A percentile compares a stretch with the other conserved stretches of the same genome.
phyloP scores from a whole-genome alignment of 2,329 filamentous ascomycete genomes.

The Stagonosporopsis tanaceti region DNA sequence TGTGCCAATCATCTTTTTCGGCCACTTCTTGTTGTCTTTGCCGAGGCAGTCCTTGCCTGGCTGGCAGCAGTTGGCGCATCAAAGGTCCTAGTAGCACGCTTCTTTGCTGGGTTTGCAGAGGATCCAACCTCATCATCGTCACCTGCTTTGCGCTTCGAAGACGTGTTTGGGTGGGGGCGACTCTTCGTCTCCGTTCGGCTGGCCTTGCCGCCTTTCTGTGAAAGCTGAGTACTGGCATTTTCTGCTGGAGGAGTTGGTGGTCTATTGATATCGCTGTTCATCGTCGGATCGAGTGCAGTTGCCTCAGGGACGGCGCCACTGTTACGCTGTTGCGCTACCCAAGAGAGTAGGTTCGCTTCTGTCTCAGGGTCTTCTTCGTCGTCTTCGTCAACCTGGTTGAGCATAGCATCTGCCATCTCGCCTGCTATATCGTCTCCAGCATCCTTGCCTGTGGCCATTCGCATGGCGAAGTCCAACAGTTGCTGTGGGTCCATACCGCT shows the following conservation, averaged over 20 bases:
- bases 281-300: conserved; percentile 19
- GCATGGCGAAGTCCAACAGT: conserved; percentile 53
- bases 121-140: conserved; percentile 24
- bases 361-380: conserved; percentile 44
- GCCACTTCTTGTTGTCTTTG: conserved; percentile 24
- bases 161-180: conserved; percentile 17
- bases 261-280: conserved; percentile 19
- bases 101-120: conserved; percentile 33
- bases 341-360: conserved; percentile 42
- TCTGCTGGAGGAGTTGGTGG: conserved; percentile 31
- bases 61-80: conserved; percentile 50
- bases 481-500: conserved; percentile 53
- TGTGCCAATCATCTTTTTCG: conserved; percentile 3
- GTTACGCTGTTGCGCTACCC: conserved; percentile 45
- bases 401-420: conserved; percentile 53
- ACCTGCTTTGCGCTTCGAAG: conserved; percentile 46
- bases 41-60: conserved; percentile 34
- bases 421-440: conserved; percentile 54
- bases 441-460: conserved; percentile 55
- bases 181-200: not conserved
- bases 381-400: conserved; percentile 45
- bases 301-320: conserved; percentile 21
- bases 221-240: not conserved
- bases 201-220: not conserved
- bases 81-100: conserved; percentile 42